These are phyloP conservation scores for Acanthochlamys bracteata DNA, from an alignment of 106 monocot species.

Conservation along the genomic window DNA sequence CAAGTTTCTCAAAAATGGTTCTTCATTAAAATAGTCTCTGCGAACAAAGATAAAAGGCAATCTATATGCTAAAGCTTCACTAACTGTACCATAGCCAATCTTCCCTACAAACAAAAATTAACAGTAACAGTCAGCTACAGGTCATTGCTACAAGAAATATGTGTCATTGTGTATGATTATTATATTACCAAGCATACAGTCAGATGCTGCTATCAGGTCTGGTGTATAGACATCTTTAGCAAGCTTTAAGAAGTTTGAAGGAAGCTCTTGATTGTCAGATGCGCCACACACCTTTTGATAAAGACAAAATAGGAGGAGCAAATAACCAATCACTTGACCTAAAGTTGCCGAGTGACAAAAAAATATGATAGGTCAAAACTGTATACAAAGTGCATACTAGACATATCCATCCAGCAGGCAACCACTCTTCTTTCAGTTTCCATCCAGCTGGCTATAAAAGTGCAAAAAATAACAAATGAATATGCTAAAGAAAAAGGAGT, in stretches of 20 bases:
- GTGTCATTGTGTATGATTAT: neutral
- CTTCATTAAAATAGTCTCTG: slow-evolving; percentile 98
- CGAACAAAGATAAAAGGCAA: slow-evolving; percentile 96
- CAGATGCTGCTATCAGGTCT: slow-evolving; percentile 93
- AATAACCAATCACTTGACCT: neutral
- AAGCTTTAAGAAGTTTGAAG: slow-evolving; percentile 88
- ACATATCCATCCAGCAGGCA: slow-evolving; percentile 89
- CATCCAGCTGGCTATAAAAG: slow-evolving; percentile 85
- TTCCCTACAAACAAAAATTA: slow-evolving; percentile 41
- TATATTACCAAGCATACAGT: slow-evolving; percentile 96
- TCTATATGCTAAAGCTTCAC: slow-evolving; percentile 93
- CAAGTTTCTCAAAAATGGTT: slow-evolving; percentile 95
- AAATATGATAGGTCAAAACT: too few species aligned
- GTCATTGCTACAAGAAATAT: too few species aligned
- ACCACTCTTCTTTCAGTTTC: slow-evolving; percentile 83
- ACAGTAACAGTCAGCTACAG: too few species aligned
- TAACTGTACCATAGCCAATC: slow-evolving; percentile 94
- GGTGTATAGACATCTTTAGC: slow-evolving; percentile 92
- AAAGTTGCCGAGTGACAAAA: too few species aligned
- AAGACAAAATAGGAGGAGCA: slow-evolving; percentile 2
- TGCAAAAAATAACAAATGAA: neutral
- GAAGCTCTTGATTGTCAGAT: slow-evolving; percentile 81
- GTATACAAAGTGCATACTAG: slow-evolving; percentile 40
- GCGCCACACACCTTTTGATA: slow-evolving; percentile 83
- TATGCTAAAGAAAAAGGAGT: too few species aligned